Evolutionary conservation across 2,329 filamentous ascomycete species (phyloP).

Genomic region (Pyrenophora graminea): DNA sequence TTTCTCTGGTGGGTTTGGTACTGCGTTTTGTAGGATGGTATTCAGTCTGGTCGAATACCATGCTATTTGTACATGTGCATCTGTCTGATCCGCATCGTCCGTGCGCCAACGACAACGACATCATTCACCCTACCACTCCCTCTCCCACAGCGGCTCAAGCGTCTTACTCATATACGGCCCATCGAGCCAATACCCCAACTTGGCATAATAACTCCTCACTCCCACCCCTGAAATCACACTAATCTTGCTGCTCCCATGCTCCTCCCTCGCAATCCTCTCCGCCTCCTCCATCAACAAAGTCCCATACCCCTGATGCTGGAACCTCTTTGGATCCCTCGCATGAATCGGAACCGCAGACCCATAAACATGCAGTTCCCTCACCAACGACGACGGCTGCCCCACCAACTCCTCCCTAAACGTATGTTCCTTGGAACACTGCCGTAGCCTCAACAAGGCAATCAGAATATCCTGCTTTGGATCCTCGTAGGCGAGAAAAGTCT

Average conservation of each 20-base stretch:
- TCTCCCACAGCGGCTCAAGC: conserved; percentile 41
- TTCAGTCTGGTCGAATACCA: conserved; percentile 7
- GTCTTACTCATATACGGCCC: conserved; percentile 69
- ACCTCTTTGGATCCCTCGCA: conserved; percentile 91
- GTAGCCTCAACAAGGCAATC: conserved; percentile 83
- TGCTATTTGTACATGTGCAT: conserved; percentile 5
- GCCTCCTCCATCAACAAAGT: conserved; percentile 98
- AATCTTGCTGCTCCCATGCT: conserved; percentile 92
- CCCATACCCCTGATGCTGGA: conserved; percentile 97
- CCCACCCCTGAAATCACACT: conserved; percentile 98
- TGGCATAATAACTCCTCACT: conserved; percentile 91
- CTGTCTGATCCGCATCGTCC: background rate
- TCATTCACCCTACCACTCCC: conserved; percentile 29
- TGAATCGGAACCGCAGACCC: conserved; percentile 97
- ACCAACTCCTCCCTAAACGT: conserved; percentile 88
- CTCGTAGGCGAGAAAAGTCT: conserved; percentile 97
- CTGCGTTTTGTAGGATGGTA: conserved; percentile 7
- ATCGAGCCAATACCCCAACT: conserved; percentile 90
- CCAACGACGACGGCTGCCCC: conserved; percentile 85
- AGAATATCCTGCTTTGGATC: conserved; percentile 98
- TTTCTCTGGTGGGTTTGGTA: conserved; percentile 12
- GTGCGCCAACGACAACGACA: conserved; percentile 6
- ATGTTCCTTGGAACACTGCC: conserved; percentile 89
- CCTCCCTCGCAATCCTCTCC: conserved; percentile 89
- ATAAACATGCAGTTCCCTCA: conserved; percentile 94